A percentile compares a stretch with the other conserved stretches of the same genome.
Conservation (phyloP, 805 yeast genomes). For the Candida golubevii region DNA sequence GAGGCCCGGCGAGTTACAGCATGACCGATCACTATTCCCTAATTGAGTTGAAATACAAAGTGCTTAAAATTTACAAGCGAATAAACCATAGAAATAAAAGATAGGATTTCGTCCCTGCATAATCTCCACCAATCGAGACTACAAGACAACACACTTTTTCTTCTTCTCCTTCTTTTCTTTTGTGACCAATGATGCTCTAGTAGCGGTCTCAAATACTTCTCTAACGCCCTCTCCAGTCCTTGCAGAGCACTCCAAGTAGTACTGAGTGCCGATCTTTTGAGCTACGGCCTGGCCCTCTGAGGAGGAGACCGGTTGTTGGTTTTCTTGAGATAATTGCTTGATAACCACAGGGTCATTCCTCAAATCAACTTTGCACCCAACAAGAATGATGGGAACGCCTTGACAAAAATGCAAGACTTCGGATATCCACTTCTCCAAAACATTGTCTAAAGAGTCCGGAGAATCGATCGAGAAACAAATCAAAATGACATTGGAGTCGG, state of each 20-base stretch:
- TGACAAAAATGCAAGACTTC: conserved; percentile 38
- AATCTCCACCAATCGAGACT: conserved; percentile 3
- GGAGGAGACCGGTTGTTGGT: conserved; percentile 21
- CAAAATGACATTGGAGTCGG: conserved; percentile 33
- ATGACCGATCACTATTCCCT: no score
- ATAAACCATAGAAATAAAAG: conserved; percentile 12
- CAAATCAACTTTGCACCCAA: conserved; percentile 36
- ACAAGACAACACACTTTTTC: conserved; percentile 30
- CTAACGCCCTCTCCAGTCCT: conserved; percentile 31
- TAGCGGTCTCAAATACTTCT: conserved; percentile 28
- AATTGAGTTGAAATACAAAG: no score
- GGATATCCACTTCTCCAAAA: conserved; percentile 40
- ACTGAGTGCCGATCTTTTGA: conserved; percentile 26
- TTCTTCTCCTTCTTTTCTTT: conserved; percentile 28
- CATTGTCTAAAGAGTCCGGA: conserved; percentile 30
- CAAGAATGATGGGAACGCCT: conserved; percentile 30
- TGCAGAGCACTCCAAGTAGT: conserved; percentile 35
- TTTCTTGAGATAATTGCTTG: conserved; percentile 23
- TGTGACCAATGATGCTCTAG: conserved; percentile 28
- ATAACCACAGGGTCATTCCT: conserved; percentile 27
- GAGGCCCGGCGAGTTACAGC: no score
- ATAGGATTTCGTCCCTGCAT: conserved; percentile 3
- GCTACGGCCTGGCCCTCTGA: conserved; percentile 28
- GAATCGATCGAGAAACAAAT: conserved; percentile 36
- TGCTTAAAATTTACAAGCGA: conserved; percentile 15